Percentiles rank a stretch among this genome's conserved stretches.
These are phyloP conservation scores for Tricholoma matsutake DNA, from an alignment of 768 basidiomycete genomes.

Conservation along the genomic window DNA sequence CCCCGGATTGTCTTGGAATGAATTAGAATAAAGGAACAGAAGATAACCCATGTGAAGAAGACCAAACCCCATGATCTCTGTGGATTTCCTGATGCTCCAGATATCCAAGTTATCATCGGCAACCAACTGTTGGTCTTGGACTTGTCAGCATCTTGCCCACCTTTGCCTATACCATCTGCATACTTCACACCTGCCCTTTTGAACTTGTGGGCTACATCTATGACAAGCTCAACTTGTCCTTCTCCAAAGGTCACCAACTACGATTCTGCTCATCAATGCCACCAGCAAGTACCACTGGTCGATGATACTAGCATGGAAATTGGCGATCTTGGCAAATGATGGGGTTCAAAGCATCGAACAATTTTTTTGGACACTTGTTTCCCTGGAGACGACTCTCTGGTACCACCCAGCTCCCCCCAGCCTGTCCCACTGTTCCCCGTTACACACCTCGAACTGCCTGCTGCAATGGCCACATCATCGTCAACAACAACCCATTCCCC, in stretches of 20 bases:
- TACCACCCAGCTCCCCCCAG: too few relatives aligned
- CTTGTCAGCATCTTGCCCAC: background rate
- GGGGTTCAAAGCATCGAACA: constrained; percentile 35
- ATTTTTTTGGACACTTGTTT: too few relatives aligned
- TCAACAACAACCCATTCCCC: too few relatives aligned
- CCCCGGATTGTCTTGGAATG: background rate
- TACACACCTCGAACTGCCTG: too few relatives aligned
- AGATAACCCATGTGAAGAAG: background rate
- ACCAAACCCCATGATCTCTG: background rate
- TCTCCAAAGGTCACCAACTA: constrained; percentile 2
- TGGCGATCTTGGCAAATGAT: constrained; percentile 25
- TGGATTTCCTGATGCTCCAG: background rate
- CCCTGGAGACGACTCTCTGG: too few relatives aligned
- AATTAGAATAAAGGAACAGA: background rate
- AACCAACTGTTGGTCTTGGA: background rate
- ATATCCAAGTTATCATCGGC: background rate
- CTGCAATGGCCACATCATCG: too few relatives aligned
- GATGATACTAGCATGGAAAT: constrained; percentile 10
- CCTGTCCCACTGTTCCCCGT: too few relatives aligned
- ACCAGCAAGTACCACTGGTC: background rate
- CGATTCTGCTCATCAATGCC: background rate
- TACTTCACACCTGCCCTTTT: background rate
- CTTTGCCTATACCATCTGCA: background rate
- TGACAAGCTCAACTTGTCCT: background rate
- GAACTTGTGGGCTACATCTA: background rate